Conservation (phyloP, 495 filamentous ascomycete genomes). For the Penicillium mononematosum region DNA sequence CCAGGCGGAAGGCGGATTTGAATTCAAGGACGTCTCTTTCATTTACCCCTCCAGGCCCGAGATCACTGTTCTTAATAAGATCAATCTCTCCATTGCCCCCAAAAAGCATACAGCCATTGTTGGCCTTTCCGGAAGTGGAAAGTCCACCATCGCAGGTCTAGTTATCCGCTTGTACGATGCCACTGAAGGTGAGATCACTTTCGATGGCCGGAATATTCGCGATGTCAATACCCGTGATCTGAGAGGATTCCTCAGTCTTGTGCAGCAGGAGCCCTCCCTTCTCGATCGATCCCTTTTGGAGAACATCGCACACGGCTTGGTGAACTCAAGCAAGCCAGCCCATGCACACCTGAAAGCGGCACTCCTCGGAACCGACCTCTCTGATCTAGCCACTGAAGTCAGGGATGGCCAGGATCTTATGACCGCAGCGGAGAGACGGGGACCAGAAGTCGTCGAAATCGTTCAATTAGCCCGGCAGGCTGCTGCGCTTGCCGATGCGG, state of each 20-base stretch:
- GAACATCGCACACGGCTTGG: conserved; percentile 65
- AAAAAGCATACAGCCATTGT: conserved; percentile 65
- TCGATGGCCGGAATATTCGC: conserved; percentile 54
- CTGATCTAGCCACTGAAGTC: conserved; percentile 33
- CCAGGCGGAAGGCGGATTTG: conserved; percentile 42
- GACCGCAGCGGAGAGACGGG: conserved; percentile 31
- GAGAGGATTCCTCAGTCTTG: conserved; percentile 57
- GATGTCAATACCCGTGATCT: conserved; percentile 57
- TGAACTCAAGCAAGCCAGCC: conserved; percentile 52
- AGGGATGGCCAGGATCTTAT: conserved; percentile 37
- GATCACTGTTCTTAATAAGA: conserved; percentile 50
- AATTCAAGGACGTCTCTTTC: conserved; percentile 57
- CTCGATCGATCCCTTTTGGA: conserved; percentile 65
- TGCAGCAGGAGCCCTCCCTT: conserved; percentile 67
- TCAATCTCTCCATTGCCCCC: conserved; percentile 53
- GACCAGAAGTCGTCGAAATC: conserved; percentile 37
- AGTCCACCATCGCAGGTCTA: conserved; percentile 63
- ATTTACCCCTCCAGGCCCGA: conserved; percentile 62
- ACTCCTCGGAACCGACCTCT: conserved; percentile 31
- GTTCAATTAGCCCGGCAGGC: conserved; percentile 40
- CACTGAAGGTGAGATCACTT: conserved; percentile 42
- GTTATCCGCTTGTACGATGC: conserved; percentile 53
- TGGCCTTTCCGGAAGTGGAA: conserved; percentile 69
- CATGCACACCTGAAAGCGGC: conserved; percentile 42
- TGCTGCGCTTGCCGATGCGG: conserved; percentile 41